A percentile compares a stretch with the other conserved stretches of the same genome.
These are phyloP conservation scores for Aspergillus jensenii DNA, from an alignment of 2,329 filamentous ascomycete genomes.

Conservation along the genomic window DNA sequence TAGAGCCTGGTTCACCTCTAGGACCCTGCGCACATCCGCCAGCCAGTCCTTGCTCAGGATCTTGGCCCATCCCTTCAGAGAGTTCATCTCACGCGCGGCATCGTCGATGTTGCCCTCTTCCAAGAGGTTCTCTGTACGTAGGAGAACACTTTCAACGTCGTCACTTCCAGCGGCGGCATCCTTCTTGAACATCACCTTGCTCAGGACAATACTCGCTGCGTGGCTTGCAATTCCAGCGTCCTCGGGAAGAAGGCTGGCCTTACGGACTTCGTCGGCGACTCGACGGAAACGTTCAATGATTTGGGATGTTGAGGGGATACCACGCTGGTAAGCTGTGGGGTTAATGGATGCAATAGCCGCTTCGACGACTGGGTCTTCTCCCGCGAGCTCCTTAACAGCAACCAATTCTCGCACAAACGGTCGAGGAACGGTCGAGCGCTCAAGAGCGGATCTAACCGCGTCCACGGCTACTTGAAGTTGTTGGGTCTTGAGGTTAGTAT, in stretches of 20 bases:
- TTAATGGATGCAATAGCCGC: slow-evolving; percentile 97
- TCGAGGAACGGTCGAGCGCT: slow-evolving; percentile 69
- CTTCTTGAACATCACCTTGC: slow-evolving; percentile 96
- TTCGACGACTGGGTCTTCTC: slow-evolving; percentile 79
- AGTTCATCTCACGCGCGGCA: slow-evolving; percentile 93
- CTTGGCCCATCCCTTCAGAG: slow-evolving; percentile 89
- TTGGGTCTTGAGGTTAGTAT: slow-evolving; percentile 88
- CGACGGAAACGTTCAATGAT: slow-evolving; percentile 95
- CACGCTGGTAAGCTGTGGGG: slow-evolving; percentile 87
- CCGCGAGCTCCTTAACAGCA: slow-evolving; percentile 87
- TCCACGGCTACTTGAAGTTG: slow-evolving; percentile 96
- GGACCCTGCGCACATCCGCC: slow-evolving; percentile 80
- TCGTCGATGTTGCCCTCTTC: slow-evolving; percentile 92
- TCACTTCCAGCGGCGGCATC: slow-evolving; percentile 76
- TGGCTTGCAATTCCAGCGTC: slow-evolving; percentile 94
- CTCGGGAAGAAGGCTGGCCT: slow-evolving; percentile 87
- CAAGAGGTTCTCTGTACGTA: slow-evolving; percentile 81
- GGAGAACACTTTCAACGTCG: slow-evolving; percentile 91
- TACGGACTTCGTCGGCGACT: slow-evolving; percentile 87
- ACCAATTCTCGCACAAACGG: slow-evolving; percentile 93
- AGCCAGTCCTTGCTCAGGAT: slow-evolving; percentile 94
- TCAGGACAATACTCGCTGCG: slow-evolving; percentile 83
- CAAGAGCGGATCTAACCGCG: slow-evolving; percentile 80
- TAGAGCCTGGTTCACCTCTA: slow-evolving; percentile 94
- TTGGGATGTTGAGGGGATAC: slow-evolving; percentile 78